phyloP scores from a whole-genome alignment of 345 rosid genomes.

The Erysimum cheiranthoides region DNA sequence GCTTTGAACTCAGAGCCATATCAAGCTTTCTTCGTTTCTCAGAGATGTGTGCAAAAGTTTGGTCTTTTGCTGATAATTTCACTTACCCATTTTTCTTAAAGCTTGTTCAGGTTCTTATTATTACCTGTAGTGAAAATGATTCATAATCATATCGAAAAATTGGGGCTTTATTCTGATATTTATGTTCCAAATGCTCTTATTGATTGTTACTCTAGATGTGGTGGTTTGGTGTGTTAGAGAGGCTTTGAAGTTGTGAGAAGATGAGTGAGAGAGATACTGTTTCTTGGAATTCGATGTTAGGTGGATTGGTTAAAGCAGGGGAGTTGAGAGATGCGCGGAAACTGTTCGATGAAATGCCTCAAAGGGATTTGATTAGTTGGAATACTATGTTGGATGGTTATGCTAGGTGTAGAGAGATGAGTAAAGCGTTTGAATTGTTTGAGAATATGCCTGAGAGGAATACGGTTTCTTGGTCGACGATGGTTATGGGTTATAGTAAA shows the following conservation, averaged over 20 bases:
- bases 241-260: slow-evolving; percentile 64
- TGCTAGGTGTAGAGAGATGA: slow-evolving; percentile 71
- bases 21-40: slow-evolving; percentile 65
- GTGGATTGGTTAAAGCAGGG: slow-evolving; percentile 65
- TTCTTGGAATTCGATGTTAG: slow-evolving; percentile 83
- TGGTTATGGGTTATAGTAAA: slow-evolving; percentile 75
- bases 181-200: slow-evolving; percentile 87
- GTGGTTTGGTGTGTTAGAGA: slow-evolving; percentile 58
- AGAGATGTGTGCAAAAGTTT: slow-evolving; percentile 66
- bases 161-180: slow-evolving; percentile 69
- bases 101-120: slow-evolving; percentile 63
- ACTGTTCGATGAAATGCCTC: slow-evolving; percentile 83
- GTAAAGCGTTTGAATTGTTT: slow-evolving; percentile 70
- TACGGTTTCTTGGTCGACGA: slow-evolving; percentile 88
- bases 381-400: slow-evolving; percentile 84
- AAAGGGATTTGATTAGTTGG: slow-evolving; percentile 78
- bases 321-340: slow-evolving; percentile 59
- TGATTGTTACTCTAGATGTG: slow-evolving; percentile 80
- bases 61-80: slow-evolving; percentile 74
- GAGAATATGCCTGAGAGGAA: slow-evolving; percentile 75
- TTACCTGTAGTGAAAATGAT: slow-evolving; percentile 69
- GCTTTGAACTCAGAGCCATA: slow-evolving; percentile 57
- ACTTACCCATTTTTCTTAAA: slow-evolving; percentile 81
- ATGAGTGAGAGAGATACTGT: slow-evolving; percentile 72
- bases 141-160: slow-evolving; percentile 70